Evolutionary conservation across 148 eudicot genomes (phyloP), one percentile per base, ranked within the genome.

Genomic region (Persicaria tinctoria): DNA sequence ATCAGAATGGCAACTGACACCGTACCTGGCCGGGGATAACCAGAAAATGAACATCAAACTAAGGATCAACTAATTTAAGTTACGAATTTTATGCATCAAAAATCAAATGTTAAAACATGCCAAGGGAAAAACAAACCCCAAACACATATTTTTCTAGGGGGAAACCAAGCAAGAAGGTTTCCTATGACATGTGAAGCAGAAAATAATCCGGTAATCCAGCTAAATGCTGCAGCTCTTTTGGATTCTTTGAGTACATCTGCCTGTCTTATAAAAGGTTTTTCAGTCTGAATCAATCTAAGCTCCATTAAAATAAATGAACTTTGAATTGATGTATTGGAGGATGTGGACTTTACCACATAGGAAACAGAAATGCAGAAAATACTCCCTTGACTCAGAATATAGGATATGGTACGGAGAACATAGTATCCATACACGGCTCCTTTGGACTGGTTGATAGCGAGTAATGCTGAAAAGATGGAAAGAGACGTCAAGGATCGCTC

Each of bases 321-420:
- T 56, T 16, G 60, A 17, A 56, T 56, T 56, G 60, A 56, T 59
- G 4, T 38, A 7, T 59, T 6, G 66, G 51, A 66, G 76, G 56
- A 50, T 48, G 62, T 55, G 57, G 45, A 73, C 91, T n/a, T 90
- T 88, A 92, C 97, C 81, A 85, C 96, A 84, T 92, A 90, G 64
- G 97, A 93, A 77, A 87, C 96, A 68, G 96, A 75, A 76, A 92
- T 92, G 91, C 91, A 90, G 86, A 92, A 88, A 73, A 92, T 92
- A 80, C 96, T 92, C 82, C 97, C 93, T 73, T 90, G 96, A 78
- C 97, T 92, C 73, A 90, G 82, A 53, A 90, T 87, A 69, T 81
- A 84, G 66, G 97, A 90, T 20, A 92, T 54, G 38, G 96, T 90
- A 51, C 97, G 93, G 70, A 90, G 62, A 48, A 83, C 79, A 71